phyloP scores from a whole-genome alignment of 257 asterid genomes.

The Lycium ferocissimum region DNA sequence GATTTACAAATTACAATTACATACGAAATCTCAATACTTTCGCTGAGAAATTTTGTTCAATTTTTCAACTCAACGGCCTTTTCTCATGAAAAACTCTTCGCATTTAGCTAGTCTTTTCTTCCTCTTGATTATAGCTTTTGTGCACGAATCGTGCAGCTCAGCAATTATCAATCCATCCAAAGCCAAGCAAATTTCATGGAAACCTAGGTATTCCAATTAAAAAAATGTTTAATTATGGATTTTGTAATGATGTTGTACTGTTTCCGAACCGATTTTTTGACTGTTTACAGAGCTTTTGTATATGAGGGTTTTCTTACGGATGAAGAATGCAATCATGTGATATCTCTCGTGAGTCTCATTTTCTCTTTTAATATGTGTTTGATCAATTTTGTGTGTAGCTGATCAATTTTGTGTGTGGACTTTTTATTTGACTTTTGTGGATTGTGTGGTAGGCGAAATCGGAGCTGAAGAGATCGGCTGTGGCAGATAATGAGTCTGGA shows the following conservation, averaged over 20 bases:
- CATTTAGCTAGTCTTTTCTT: constrained; percentile 38
- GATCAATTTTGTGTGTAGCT: too few relatives aligned
- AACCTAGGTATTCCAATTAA: constrained; percentile 98
- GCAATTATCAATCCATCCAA: constrained; percentile 84
- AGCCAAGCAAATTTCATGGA: constrained; percentile 83
- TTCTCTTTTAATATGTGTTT: too few relatives aligned
- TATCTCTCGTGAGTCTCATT: constrained; percentile 75
- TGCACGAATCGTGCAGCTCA: constrained; percentile 50
- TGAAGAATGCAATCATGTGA: constrained; percentile 85
- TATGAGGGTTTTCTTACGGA: constrained; percentile 87
- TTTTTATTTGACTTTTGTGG: too few relatives aligned
- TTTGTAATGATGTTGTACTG: neutral
- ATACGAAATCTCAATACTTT: neutral
- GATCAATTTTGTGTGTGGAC: too few relatives aligned
- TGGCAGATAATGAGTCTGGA: constrained; percentile 85
- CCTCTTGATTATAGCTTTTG: constrained; percentile 58
- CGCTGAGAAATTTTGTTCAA: neutral
- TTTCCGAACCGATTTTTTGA: neutral
- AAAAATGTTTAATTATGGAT: too few relatives aligned
- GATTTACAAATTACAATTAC: too few relatives aligned
- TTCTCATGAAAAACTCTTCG: constrained; percentile 44
- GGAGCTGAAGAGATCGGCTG: constrained; percentile 88
- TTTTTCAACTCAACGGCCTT: neutral
- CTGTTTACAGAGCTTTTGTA: constrained; percentile 71
- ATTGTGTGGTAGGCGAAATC: constrained; percentile 64